A percentile compares a stretch with the other conserved stretches of the same genome.
Conservation (phyloP, 2,329 filamentous ascomycete species). For the Sporothrix sp. region DNA sequence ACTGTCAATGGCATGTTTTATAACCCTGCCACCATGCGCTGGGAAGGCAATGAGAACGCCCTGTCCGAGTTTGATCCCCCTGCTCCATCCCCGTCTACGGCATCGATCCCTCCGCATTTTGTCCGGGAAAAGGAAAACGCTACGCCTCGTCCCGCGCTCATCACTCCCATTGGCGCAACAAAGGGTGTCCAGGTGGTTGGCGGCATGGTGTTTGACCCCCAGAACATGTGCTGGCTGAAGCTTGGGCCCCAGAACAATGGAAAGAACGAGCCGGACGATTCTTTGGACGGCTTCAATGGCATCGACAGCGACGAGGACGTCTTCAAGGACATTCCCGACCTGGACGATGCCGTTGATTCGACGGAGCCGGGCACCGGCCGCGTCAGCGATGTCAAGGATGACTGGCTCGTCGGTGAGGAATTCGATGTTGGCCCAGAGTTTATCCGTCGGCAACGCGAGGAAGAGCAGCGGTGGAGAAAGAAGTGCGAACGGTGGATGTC, state of each 20-base stretch:
- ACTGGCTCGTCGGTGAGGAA: conserved; percentile 86
- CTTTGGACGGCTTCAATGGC: conserved; percentile 56
- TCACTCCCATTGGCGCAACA: conserved; percentile 76
- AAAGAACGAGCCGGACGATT: conserved; percentile 42
- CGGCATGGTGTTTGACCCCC: conserved; percentile 97
- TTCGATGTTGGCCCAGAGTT: conserved; percentile 97
- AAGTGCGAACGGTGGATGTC: conserved; percentile 82
- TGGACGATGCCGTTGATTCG: conserved; percentile 58
- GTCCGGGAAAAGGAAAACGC: conserved; percentile 46
- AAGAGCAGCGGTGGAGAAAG: conserved; percentile 83
- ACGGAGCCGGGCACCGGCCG: conserved; percentile 42
- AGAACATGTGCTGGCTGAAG: conserved; percentile 97
- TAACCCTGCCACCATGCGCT: conserved; percentile 74
- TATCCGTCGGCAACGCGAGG: conserved; percentile 75
- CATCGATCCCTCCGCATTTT: conserved; percentile 34
- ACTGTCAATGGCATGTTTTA: conserved; percentile 93
- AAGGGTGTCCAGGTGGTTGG: conserved; percentile 88
- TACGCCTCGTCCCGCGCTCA: conserved; percentile 66
- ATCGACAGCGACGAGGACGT: conserved; percentile 84
- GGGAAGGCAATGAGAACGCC: conserved; percentile 94
- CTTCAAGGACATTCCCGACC: conserved; percentile 88
- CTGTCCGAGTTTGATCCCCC: conserved; percentile 67
- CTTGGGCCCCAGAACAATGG: conserved; percentile 39
- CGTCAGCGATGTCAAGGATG: conserved; percentile 56
- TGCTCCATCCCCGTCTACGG: conserved; percentile 43